These are phyloP conservation scores for Echeveria elegans DNA, from an alignment of 164 flowering plant genomes.

Conservation along the genomic window DNA sequence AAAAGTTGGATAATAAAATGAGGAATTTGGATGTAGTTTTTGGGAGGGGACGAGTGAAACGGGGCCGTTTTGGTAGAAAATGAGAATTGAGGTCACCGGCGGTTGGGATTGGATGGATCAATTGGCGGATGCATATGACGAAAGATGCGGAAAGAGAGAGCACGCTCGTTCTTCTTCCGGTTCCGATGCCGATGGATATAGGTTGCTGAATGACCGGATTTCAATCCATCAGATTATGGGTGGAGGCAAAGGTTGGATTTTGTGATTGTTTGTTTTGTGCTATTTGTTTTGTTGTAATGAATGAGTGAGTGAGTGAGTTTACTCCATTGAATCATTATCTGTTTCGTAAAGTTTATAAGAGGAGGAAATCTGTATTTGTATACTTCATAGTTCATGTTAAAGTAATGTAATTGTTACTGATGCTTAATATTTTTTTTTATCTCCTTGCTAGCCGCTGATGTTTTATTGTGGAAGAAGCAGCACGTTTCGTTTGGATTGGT, in stretches of 20 bases:
- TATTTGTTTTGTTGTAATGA: background rate
- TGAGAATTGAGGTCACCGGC: background rate
- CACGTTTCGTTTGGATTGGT: constrained; percentile 57
- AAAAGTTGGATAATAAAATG: no score
- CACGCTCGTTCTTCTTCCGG: background rate
- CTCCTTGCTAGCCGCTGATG: constrained; percentile 75
- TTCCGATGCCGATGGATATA: constrained; percentile 21
- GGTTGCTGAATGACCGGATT: constrained; percentile 27
- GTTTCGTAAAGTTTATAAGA: no score
- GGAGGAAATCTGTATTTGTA: background rate
- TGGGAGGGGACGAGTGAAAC: no score
- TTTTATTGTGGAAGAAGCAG: constrained; percentile 64
- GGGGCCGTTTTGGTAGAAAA: no score
- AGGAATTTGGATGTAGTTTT: no score
- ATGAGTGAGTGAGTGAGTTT: background rate
- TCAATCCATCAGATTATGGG: constrained; percentile 43
- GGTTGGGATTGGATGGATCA: background rate
- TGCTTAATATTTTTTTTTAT: background rate
- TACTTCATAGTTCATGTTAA: no score
- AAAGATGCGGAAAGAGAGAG: background rate
- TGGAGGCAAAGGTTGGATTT: constrained; percentile 40
- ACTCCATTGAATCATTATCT: no score
- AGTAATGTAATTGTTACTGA: background rate
- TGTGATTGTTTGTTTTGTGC: background rate
- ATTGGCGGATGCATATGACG: constrained; percentile 1